Evolutionary conservation across 371 early-diverging fungal species (phyloP).

Genomic region (Amoeboaphelidium protococcarum): DNA sequence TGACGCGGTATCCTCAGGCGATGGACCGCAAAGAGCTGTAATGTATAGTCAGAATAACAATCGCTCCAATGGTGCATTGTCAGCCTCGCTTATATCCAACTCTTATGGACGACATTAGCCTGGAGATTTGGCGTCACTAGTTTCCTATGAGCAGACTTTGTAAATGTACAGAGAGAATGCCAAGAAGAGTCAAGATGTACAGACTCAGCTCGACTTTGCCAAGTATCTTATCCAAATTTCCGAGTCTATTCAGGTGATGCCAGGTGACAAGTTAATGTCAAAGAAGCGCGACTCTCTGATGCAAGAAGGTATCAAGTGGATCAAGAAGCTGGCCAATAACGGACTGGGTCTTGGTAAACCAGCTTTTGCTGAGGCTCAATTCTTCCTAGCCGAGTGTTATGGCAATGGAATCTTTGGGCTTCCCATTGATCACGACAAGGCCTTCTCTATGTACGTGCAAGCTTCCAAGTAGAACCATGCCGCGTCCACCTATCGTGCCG

Average conservation of each 20-base stretch:
- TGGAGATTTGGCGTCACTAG: too few relatives aligned
- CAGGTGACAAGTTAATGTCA: constrained; percentile 28
- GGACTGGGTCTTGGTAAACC: constrained; percentile 33
- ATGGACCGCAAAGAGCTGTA: too few relatives aligned
- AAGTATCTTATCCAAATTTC: constrained; percentile 25
- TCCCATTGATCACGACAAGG: constrained; percentile 53
- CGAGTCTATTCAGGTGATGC: not conserved
- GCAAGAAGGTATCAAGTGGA: constrained; percentile 42
- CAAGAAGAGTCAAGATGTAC: constrained; percentile 40
- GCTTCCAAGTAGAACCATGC: constrained; percentile 79
- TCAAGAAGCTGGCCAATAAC: constrained; percentile 37
- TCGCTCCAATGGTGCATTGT: too few relatives aligned
- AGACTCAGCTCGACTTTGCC: constrained; percentile 45
- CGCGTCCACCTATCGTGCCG: constrained; percentile 71
- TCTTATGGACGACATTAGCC: too few relatives aligned
- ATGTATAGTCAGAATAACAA: too few relatives aligned
- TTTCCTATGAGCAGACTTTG: constrained; percentile 37
- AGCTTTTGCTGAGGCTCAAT: constrained; percentile 57
- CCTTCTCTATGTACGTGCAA: constrained; percentile 65
- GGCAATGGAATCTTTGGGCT: constrained; percentile 38
- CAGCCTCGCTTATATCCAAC: too few relatives aligned
- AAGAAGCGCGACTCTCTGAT: constrained; percentile 15
- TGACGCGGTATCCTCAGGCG: too few relatives aligned
- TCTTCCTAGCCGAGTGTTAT: constrained; percentile 66
- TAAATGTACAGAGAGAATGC: constrained; percentile 48